phyloP scores from a whole-genome alignment of 306 rosid species.

The Ziziphus jujuba region DNA sequence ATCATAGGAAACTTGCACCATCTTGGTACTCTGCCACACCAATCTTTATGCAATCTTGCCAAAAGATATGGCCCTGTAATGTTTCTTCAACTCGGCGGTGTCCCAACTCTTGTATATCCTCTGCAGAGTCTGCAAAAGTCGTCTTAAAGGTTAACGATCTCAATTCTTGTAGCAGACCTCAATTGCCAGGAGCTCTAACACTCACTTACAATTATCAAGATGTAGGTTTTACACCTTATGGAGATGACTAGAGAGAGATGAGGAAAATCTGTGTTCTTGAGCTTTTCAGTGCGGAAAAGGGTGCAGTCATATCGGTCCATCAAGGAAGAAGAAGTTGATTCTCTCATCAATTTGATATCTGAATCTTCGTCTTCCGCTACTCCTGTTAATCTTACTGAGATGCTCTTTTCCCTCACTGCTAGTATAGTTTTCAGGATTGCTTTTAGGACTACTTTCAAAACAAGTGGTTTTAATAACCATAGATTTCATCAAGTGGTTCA shows the following conservation, averaged over 20 bases:
- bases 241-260: slow-evolving; percentile 49
- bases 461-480: slow-evolving; percentile 9
- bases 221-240: slow-evolving; percentile 38
- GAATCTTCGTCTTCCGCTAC: background rate
- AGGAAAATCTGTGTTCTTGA: slow-evolving; percentile 38
- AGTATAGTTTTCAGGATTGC: slow-evolving; percentile 39
- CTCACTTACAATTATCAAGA: slow-evolving; percentile 49
- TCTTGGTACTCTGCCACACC: no score
- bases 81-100: slow-evolving; percentile 33
- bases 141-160: slow-evolving; percentile 31
- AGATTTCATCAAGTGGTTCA: slow-evolving; percentile 38
- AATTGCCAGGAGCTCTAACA: slow-evolving; percentile 5
- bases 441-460: slow-evolving; percentile 38
- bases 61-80: slow-evolving; percentile 52
- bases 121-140: slow-evolving; percentile 16
- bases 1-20: no score
- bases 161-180: slow-evolving; percentile 40
- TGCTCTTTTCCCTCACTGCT: slow-evolving; percentile 30
- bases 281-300: slow-evolving; percentile 35
- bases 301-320: slow-evolving; percentile 18
- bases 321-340: slow-evolving; percentile 19
- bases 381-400: slow-evolving; percentile 27
- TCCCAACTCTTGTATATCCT: slow-evolving; percentile 20
- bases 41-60: slow-evolving; percentile 34
- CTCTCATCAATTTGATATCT: slow-evolving; percentile 13